Base-by-base conservation (phyloP, 148 eudicot species). In the Euryodendron excelsum region DNA sequence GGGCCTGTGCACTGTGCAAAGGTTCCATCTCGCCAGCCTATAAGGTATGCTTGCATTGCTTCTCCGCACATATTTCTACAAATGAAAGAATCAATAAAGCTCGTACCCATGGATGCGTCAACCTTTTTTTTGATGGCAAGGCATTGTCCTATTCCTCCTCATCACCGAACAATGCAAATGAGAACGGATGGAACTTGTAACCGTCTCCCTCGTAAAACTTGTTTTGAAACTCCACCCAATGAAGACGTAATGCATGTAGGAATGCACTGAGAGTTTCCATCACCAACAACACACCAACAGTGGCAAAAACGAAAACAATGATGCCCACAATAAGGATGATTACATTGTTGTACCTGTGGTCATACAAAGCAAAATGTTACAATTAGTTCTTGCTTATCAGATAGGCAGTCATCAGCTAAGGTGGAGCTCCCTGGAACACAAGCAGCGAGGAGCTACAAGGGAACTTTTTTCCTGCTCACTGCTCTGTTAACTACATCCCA, bases 211-310 rank as follows among this genome's bases (percentile, higher is more conserved):
- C 90, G 72, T 92, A 94, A 81, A 92, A 92, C 85, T 91, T 94
- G 84, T 94, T 94, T 79, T 88, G 92, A 84, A 90, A 94, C 78
- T 92, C 96, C 76, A 94, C 98, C 98, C 98, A 92, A 71, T 92
- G 98, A 85, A 94, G 97, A 71, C 98, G 88, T 64, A 92, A 79
- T 9, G 98, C 97, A 45, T 94, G 98, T 13, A 94, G 91, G 84
- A 95, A 95, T 66, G 98, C 98, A 78, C 98, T 93, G 34, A 95
- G 91, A 7, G 98, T 92, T 87, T 92, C 98, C 98, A 94, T 92
- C 60, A 92, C 97, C 60, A 94, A n/a, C n/a, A n/a, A 77, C 58
- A 94, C 98, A 47, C 98, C 97, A 8, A 94, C 91, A 12, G 98
- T 94, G 48, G 98, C 98, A 75, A 80, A 88, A 74, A 92, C 65